Conservation (phyloP, 2,329 filamentous ascomycete genomes). For the Sporothrix pseudoabietina region DNA sequence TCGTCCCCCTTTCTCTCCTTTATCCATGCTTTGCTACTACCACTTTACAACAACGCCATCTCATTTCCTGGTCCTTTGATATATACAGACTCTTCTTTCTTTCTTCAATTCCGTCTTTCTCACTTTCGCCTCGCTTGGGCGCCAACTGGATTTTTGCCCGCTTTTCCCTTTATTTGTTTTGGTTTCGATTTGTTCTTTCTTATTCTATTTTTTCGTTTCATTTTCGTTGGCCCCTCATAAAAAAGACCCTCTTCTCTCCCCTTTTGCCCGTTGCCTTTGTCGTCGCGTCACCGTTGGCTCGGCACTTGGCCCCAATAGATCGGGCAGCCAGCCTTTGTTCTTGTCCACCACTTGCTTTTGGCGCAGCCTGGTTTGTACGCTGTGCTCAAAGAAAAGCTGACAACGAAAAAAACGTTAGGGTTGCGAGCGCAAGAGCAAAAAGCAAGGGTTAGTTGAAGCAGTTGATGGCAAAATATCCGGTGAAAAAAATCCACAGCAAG, state of each 20-base stretch:
- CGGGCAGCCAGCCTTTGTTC: constrained; percentile 29
- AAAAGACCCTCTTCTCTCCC: constrained; percentile 4
- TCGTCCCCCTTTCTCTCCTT: background rate
- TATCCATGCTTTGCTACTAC: background rate
- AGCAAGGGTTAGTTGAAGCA: background rate
- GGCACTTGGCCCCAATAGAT: constrained; percentile 32
- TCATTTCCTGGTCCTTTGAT: constrained; percentile 1
- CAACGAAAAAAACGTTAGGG: background rate
- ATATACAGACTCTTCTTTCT: background rate
- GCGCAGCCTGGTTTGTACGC: constrained; percentile 18
- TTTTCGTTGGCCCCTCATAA: constrained; percentile 7
- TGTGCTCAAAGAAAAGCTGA: constrained; percentile 12
- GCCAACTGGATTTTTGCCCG: background rate
- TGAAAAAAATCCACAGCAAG: background rate
- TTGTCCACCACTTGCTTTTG: constrained; percentile 28
- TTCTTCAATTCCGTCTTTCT: background rate
- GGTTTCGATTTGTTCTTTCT: background rate
- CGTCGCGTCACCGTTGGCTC: constrained; percentile 30
- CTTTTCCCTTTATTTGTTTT: constrained; percentile 23
- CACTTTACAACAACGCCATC: background rate
- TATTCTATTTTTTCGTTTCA: background rate
- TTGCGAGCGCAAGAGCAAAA: constrained; percentile 17
- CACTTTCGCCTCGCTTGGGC: background rate
- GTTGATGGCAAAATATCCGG: background rate
- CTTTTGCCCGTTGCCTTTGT: constrained; percentile 25